These are phyloP conservation scores for Ophiostoma perfectum DNA, from an alignment of 2,329 filamentous ascomycete genomes.

Conservation along the genomic window DNA sequence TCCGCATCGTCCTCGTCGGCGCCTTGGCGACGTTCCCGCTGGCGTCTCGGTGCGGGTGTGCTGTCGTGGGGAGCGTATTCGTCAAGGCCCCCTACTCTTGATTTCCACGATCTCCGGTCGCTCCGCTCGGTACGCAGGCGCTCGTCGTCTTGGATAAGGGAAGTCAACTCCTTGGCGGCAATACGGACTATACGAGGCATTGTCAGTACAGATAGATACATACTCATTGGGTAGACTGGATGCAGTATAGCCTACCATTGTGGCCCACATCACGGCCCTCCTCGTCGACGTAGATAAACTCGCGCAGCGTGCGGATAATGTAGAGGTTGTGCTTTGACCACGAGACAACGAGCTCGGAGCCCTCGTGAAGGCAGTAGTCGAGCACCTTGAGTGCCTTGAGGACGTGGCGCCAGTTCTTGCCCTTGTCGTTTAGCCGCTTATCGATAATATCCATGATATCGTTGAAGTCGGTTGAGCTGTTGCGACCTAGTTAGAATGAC, in stretches of 20 bases:
- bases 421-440: slow-evolving; percentile 97
- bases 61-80: slow-evolving; percentile 56
- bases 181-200: slow-evolving; percentile 66
- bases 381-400: slow-evolving; percentile 95
- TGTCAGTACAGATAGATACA: slow-evolving; percentile 23
- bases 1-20: slow-evolving; percentile 83
- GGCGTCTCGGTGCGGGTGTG: slow-evolving; percentile 34
- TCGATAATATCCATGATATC: slow-evolving; percentile 99
- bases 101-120: slow-evolving; percentile 94
- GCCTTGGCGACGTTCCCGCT: slow-evolving; percentile 45
- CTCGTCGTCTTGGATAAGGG: slow-evolving; percentile 89
- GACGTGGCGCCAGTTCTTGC: slow-evolving; percentile 99
- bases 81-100: slow-evolving; percentile 86
- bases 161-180: slow-evolving; percentile 91
- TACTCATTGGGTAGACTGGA: too few species aligned
- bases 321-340: slow-evolving; percentile 98
- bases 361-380: slow-evolving; percentile 96
- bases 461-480: slow-evolving; percentile 91
- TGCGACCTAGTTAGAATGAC: slow-evolving; percentile 3
- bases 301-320: slow-evolving; percentile 95
- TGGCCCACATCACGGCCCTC: slow-evolving; percentile 93
- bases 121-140: slow-evolving; percentile 81
- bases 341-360: slow-evolving; percentile 90
- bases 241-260: slow-evolving; percentile 59
- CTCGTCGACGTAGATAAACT: slow-evolving; percentile 95